phyloP scores from a whole-genome alignment of 192 early-diverging fungal genomes.

The Gonapodya sp. region DNA sequence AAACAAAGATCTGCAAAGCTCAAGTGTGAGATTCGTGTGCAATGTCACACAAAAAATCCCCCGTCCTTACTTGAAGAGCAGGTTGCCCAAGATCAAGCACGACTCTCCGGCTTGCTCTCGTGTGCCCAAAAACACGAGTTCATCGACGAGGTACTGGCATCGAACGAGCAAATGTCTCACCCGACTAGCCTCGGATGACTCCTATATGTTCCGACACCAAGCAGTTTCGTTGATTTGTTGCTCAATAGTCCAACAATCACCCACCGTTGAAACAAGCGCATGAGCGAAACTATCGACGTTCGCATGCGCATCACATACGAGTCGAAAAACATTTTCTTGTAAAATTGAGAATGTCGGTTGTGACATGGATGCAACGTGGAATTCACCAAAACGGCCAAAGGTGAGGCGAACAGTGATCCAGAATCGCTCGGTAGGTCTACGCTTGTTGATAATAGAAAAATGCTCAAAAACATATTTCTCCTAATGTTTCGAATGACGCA shows the following conservation, averaged over 20 bases:
- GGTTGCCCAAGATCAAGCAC: constrained; percentile 54
- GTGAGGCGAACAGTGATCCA: constrained; percentile 54
- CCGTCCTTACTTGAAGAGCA: constrained; percentile 50
- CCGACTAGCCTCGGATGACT: background rate
- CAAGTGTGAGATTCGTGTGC: background rate
- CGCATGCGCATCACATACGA: background rate
- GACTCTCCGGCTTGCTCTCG: constrained; percentile 60
- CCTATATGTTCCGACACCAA: too few species aligned
- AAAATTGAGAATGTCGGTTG: background rate
- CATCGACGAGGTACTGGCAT: constrained; percentile 54
- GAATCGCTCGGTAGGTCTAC: constrained; percentile 55
- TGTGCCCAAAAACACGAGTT: constrained; percentile 66
- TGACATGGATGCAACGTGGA: constrained; percentile 34
- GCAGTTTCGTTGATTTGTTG: background rate
- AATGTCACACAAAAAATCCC: background rate
- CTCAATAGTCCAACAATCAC: background rate
- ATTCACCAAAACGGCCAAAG: constrained; percentile 57
- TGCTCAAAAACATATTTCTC: constrained; percentile 68
- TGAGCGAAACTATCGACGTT: background rate
- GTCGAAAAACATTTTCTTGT: background rate
- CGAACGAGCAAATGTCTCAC: background rate
- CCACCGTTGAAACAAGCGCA: background rate
- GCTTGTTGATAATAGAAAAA: constrained; percentile 58
- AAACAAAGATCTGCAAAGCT: background rate
- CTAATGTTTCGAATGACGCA: too few species aligned